These are phyloP conservation scores for Phytophthora sp. DNA, from an alignment of 352 stramenopile species.

Conservation along the genomic window DNA sequence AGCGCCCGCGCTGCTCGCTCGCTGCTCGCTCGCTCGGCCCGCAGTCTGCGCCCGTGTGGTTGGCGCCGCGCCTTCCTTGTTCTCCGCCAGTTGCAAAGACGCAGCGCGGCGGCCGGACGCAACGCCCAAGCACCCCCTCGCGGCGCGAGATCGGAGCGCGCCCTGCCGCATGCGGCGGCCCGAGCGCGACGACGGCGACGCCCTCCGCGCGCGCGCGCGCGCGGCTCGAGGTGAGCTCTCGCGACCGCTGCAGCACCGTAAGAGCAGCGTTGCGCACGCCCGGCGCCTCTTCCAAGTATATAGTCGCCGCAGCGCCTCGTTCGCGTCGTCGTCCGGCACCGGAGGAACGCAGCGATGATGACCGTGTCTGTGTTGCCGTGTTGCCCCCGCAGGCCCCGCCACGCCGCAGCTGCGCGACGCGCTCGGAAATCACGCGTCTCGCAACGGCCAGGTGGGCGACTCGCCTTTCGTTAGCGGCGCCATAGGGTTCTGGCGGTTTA, in stretches of 20 bases:
- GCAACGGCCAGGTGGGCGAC: slow-evolving; percentile 4
- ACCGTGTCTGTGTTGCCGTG: slow-evolving; percentile 1
- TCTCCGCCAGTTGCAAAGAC: slow-evolving; percentile 6
- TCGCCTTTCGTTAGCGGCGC: not conserved
- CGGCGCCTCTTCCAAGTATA: not conserved
- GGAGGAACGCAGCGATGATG: slow-evolving; percentile 9
- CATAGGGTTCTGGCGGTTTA: not conserved
- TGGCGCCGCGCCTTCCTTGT: not conserved
- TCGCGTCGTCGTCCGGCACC: not conserved
- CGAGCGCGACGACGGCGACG: not conserved
- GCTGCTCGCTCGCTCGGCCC: not conserved
- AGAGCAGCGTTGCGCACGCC: not conserved
- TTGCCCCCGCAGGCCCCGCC: not conserved
- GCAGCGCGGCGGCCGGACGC: not conserved
- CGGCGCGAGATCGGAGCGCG: not conserved
- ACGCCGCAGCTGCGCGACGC: slow-evolving; percentile 5
- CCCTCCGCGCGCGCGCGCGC: not conserved
- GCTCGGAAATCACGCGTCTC: not conserved
- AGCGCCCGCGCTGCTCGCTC: not conserved
- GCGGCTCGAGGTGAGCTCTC: slow-evolving; percentile 22
- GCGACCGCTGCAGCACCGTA: not conserved
- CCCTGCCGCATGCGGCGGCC: slow-evolving; percentile 3
- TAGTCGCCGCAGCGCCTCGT: not conserved
- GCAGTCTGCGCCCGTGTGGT: not conserved
- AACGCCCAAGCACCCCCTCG: slow-evolving; percentile 8